These are phyloP conservation scores for Nosema muscidifuracis DNA, from an alignment of 371 early-diverging fungal species.

Conservation along the genomic window DNA sequence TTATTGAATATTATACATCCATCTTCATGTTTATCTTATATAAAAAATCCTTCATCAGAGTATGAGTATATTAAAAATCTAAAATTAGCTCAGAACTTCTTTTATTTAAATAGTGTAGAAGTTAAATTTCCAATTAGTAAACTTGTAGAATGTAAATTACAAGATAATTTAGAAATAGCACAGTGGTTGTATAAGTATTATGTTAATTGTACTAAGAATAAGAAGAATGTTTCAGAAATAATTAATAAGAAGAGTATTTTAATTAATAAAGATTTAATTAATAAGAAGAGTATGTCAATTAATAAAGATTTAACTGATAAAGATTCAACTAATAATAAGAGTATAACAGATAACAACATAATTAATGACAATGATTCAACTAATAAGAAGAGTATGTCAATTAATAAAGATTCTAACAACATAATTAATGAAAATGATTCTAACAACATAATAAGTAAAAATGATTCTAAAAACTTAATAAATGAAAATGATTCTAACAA, in stretches of 20 bases:
- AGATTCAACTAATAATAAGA: background rate
- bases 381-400: background rate
- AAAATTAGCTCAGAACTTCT: conserved; percentile 29
- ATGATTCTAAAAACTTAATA: no score
- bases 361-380: no score
- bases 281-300: background rate
- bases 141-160: conserved; percentile 39
- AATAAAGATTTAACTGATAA: no score
- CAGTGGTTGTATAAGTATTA: conserved; percentile 46
- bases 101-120: conserved; percentile 17
- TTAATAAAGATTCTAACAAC: no score
- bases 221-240: no score
- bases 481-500: no score
- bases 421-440: no score
- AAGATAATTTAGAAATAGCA: conserved; percentile 51
- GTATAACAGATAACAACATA: no score
- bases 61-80: conserved; percentile 42
- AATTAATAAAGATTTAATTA: no score
- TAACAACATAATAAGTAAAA: no score
- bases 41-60: conserved; percentile 11
- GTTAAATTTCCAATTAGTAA: conserved; percentile 42
- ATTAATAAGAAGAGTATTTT: no score
- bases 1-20: conserved; percentile 22
- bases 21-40: conserved; percentile 4
- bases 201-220: background rate